A percentile compares a stretch with the other conserved stretches of the same genome.
These are phyloP conservation scores for Fragilariopsis cylindrus DNA, from an alignment of 108 stramenopile species.

Conservation along the genomic window DNA sequence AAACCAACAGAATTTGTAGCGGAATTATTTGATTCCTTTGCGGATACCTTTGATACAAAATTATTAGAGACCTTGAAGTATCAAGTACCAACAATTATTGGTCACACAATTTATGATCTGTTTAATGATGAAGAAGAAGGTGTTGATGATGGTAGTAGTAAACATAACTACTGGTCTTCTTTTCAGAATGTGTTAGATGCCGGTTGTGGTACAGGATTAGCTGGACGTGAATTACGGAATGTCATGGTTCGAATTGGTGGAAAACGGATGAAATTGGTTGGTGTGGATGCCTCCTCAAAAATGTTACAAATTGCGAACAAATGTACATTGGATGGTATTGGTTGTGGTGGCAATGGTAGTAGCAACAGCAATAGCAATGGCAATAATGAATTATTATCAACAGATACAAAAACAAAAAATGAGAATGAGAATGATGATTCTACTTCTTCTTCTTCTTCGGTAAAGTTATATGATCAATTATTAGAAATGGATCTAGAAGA, in stretches of 20 bases:
- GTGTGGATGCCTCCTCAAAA: slow-evolving; percentile 68
- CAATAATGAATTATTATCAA: slow-evolving; percentile 5
- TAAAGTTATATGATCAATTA: slow-evolving; percentile 56
- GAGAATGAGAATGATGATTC: neutral
- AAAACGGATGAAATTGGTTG: slow-evolving; percentile 43
- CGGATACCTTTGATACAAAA: slow-evolving; percentile 75
- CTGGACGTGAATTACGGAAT: slow-evolving; percentile 60
- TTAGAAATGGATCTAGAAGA: slow-evolving; percentile 64
- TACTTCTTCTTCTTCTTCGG: no score
- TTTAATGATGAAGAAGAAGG: slow-evolving; percentile 10
- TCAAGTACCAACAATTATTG: slow-evolving; percentile 60
- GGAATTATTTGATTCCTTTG: slow-evolving; percentile 79
- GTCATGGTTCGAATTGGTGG: slow-evolving; percentile 20
- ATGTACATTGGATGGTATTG: slow-evolving; percentile 47
- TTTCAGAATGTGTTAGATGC: slow-evolving; percentile 64
- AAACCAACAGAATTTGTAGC: slow-evolving; percentile 76
- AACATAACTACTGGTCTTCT: neutral
- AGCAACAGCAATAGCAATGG: slow-evolving; percentile 13
- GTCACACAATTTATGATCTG: slow-evolving; percentile 36
- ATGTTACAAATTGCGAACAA: slow-evolving; percentile 63
- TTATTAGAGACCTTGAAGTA: slow-evolving; percentile 51
- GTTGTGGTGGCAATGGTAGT: slow-evolving; percentile 37
- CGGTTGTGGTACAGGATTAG: slow-evolving; percentile 78
- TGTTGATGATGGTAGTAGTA: neutral
- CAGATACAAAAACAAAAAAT: neutral